Evolutionary conservation across 2,329 filamentous ascomycete genomes (phyloP).

Genomic region (Thermothelomyces thermophilus): DNA sequence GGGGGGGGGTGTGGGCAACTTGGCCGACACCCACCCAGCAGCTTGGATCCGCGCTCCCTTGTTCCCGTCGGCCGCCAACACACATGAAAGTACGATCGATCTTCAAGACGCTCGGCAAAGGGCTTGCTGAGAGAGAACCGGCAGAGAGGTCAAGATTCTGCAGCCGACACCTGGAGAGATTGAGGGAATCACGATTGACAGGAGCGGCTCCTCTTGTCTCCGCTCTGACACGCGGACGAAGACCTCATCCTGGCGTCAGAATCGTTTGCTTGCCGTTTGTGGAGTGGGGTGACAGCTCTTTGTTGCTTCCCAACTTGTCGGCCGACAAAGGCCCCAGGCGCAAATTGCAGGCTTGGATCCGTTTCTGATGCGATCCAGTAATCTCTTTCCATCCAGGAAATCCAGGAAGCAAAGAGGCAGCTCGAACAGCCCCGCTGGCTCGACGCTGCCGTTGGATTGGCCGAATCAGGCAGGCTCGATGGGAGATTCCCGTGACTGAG

Average conservation of each 20-base stretch:
- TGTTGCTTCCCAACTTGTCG: neutral
- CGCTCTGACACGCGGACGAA: neutral
- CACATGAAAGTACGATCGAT: neutral
- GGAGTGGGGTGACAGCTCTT: constrained; percentile 3
- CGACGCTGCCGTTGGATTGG: neutral
- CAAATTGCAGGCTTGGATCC: neutral
- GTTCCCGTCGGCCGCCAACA: constrained; percentile 3
- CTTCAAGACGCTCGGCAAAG: neutral
- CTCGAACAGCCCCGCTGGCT: neutral
- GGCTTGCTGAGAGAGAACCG: neutral
- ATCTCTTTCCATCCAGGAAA: no score
- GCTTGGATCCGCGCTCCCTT: constrained; percentile 16
- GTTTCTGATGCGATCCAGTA: neutral
- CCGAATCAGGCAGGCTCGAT: constrained; percentile 8
- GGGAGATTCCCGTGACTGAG: neutral
- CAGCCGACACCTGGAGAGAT: neutral
- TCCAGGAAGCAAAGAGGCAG: neutral
- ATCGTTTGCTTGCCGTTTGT: neutral
- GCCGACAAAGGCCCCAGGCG: neutral
- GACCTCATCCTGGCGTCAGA: constrained; percentile 11
- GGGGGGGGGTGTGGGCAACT: neutral
- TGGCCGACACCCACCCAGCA: constrained; percentile 12
- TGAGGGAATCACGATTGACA: neutral
- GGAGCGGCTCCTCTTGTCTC: neutral
- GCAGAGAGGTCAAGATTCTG: neutral